Conservation (phyloP, 1,284 basidiomycete species). For the Sphagnurus paluster region DNA sequence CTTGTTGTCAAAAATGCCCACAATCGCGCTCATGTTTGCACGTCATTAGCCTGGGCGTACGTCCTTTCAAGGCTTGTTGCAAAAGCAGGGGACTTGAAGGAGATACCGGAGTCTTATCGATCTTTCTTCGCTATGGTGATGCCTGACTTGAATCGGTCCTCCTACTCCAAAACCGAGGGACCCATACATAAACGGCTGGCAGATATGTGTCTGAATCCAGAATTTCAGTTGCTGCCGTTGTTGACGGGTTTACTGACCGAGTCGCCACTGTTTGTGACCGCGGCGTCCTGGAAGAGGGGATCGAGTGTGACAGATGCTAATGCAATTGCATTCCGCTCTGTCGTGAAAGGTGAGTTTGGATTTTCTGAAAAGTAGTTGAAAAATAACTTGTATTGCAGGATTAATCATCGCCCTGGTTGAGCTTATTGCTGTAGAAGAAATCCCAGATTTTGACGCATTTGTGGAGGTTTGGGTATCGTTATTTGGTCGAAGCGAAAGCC, state of each 20-base stretch:
- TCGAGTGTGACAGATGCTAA: constrained; percentile 78
- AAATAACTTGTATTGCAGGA: no score
- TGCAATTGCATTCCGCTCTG: constrained; percentile 78
- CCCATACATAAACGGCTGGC: constrained; percentile 55
- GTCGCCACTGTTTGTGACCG: constrained; percentile 74
- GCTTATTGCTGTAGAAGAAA: constrained; percentile 69
- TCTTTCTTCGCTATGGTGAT: constrained; percentile 57
- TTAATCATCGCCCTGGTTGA: constrained; percentile 73
- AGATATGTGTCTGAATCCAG: constrained; percentile 51
- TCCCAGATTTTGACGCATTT: constrained; percentile 71
- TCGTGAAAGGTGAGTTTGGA: constrained; percentile 69
- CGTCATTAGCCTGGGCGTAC: constrained; percentile 79
- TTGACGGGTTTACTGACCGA: constrained; percentile 58
- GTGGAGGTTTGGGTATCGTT: constrained; percentile 79
- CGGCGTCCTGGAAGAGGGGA: constrained; percentile 63
- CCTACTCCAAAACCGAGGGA: constrained; percentile 54
- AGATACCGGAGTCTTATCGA: constrained; percentile 54
- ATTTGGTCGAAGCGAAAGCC: constrained; percentile 76
- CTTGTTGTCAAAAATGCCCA: constrained; percentile 57
- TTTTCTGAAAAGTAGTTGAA: constrained; percentile 13
- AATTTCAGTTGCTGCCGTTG: constrained; percentile 58
- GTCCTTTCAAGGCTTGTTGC: constrained; percentile 63
- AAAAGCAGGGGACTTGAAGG: constrained; percentile 43
- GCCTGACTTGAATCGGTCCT: constrained; percentile 37
- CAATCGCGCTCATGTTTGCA: constrained; percentile 60